Evolutionary conservation across 148 eudicot species (phyloP).

Genomic region (Amaranthus palmeri): DNA sequence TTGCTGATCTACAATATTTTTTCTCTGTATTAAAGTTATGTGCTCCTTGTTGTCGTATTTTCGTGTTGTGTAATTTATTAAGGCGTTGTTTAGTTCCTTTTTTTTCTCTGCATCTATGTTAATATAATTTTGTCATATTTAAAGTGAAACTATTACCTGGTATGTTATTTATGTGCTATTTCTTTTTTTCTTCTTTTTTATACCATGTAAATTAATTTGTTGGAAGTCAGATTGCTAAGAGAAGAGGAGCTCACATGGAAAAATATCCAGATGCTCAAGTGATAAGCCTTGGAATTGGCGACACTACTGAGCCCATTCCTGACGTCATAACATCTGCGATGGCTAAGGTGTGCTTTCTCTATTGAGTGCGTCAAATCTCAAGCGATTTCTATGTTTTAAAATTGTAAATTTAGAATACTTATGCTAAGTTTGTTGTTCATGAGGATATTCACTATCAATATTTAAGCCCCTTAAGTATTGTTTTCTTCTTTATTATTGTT

Average conservation of each 20-base stretch:
- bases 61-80: no score
- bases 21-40: no score
- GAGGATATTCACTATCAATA: background rate
- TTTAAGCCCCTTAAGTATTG: background rate
- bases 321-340: slow-evolving; percentile 87
- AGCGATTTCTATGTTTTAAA: no score
- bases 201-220: background rate
- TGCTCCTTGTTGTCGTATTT: no score
- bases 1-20: no score
- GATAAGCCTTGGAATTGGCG: slow-evolving; percentile 93
- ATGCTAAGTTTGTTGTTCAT: background rate
- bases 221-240: slow-evolving; percentile 56
- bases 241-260: slow-evolving; percentile 61
- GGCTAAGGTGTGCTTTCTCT: slow-evolving; percentile 55
- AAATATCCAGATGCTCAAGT: slow-evolving; percentile 90
- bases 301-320: slow-evolving; percentile 92
- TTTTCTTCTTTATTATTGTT: background rate
- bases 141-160: no score
- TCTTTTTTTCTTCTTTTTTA: background rate
- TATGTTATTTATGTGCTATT: background rate
- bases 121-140: no score
- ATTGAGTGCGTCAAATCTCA: background rate
- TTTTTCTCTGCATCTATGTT: no score
- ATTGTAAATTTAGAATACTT: background rate
- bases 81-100: no score